A percentile compares a stretch with the other conserved stretches of the same genome.
These are phyloP conservation scores for Quercus mongolica DNA, from an alignment of 306 rosid species.

Conservation along the genomic window DNA sequence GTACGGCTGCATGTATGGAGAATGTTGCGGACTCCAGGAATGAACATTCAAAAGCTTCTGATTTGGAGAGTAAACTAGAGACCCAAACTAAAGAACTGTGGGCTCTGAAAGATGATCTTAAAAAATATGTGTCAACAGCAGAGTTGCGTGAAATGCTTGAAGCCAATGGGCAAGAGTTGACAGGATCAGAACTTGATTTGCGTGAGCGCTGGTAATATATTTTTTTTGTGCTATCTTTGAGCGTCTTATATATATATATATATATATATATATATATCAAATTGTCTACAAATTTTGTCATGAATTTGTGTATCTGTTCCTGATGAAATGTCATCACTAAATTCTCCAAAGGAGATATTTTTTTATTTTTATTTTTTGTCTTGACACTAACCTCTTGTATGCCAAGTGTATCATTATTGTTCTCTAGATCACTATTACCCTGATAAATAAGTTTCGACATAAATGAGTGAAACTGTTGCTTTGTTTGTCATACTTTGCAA, in stretches of 20 bases:
- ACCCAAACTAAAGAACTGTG: conserved; percentile 74
- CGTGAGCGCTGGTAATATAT: conserved; percentile 78
- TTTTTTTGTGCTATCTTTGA: not conserved
- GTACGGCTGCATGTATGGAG: conserved; percentile 37
- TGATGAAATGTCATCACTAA: not conserved
- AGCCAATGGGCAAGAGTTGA: conserved; percentile 62
- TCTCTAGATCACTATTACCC: not conserved
- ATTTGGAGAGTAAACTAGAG: conserved; percentile 58
- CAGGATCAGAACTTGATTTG: conserved; percentile 93
- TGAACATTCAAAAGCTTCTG: conserved; percentile 29
- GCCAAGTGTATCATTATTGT: not conserved
- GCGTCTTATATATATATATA: not conserved
- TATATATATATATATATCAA: not conserved
- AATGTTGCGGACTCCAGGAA: conserved; percentile 22
- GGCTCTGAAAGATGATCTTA: conserved; percentile 85
- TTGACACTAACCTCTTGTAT: not conserved
- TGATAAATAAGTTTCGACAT: not conserved
- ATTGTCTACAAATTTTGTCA: not conserved
- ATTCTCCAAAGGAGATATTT: not conserved
- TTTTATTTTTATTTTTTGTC: not conserved
- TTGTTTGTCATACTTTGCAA: not conserved
- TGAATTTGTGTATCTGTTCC: not conserved
- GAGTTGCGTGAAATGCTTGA: conserved; percentile 90
- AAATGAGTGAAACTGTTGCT: not conserved
- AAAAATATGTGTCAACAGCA: conserved; percentile 59